Conservation (phyloP, 257 asterid genomes). For the Avicennia marina region DNA sequence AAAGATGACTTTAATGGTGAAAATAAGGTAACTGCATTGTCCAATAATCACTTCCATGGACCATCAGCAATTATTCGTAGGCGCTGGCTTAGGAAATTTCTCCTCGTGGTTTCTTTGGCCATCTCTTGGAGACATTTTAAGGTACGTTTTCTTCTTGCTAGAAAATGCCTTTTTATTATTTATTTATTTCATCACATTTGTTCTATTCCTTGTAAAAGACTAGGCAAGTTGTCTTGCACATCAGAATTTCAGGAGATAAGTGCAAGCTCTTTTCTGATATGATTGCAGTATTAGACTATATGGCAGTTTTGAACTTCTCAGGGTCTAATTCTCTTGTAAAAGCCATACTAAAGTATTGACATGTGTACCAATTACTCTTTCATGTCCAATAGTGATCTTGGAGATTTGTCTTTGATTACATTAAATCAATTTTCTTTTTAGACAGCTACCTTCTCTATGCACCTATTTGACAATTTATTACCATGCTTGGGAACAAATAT, state of each 20-base stretch:
- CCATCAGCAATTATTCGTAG: slow-evolving; percentile 6
- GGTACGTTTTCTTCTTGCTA: slow-evolving; percentile 36
- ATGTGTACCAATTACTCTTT: background rate
- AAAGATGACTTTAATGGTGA: slow-evolving; percentile 51
- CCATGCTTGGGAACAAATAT: background rate
- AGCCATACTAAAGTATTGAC: too few relatives aligned
- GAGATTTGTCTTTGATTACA: too few relatives aligned
- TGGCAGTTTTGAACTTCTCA: background rate
- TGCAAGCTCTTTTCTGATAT: too few relatives aligned
- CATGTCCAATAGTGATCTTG: too few relatives aligned
- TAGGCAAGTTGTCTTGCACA: background rate
- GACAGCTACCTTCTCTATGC: background rate
- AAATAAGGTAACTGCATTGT: slow-evolving; percentile 17
- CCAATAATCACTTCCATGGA: slow-evolving; percentile 6
- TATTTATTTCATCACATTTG: background rate
- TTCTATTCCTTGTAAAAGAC: background rate
- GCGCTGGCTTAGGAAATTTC: slow-evolving; percentile 63
- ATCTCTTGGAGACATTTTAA: slow-evolving; percentile 59
- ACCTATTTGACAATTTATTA: background rate
- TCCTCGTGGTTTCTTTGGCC: slow-evolving; percentile 42
- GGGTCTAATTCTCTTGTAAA: too few relatives aligned
- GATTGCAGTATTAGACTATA: too few relatives aligned
- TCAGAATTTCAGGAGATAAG: too few relatives aligned
- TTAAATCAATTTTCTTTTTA: too few relatives aligned
- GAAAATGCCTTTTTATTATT: background rate